Percentiles rank a stretch among this genome's conserved stretches.
Conservation (phyloP, 805 yeast species). For the Debaryomyces maramus region DNA sequence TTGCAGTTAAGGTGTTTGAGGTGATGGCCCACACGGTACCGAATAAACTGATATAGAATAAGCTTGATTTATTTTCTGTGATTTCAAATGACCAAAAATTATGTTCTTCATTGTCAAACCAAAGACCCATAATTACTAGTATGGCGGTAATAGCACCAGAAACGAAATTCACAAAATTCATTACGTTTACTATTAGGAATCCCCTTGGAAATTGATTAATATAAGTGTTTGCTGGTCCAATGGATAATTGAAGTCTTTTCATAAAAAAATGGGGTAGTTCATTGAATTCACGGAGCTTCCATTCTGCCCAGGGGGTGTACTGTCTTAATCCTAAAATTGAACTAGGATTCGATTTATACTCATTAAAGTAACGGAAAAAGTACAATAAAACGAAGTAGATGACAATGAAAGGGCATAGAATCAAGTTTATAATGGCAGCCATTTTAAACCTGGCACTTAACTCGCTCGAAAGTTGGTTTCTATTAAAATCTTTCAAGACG, state of each 20-base stretch:
- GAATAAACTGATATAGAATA: slow-evolving; percentile 84
- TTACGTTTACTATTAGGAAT: slow-evolving; percentile 34
- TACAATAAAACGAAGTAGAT: slow-evolving; percentile 78
- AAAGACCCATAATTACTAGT: slow-evolving; percentile 58
- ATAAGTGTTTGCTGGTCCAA: slow-evolving; percentile 77
- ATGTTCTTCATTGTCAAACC: slow-evolving; percentile 78
- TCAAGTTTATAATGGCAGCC: slow-evolving; percentile 82
- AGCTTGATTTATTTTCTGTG: slow-evolving; percentile 73
- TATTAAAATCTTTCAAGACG: slow-evolving; percentile 68
- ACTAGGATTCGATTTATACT: slow-evolving; percentile 85
- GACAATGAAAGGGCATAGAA: slow-evolving; percentile 84
- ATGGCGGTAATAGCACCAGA: slow-evolving; percentile 90
- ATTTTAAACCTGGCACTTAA: slow-evolving; percentile 76
- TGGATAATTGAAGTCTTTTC: slow-evolving; percentile 73
- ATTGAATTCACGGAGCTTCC: slow-evolving; percentile 93
- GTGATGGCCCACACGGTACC: slow-evolving; percentile 89
- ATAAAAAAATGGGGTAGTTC: slow-evolving; percentile 88
- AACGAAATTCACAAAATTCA: slow-evolving; percentile 53
- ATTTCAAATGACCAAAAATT: slow-evolving; percentile 87
- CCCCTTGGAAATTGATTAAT: slow-evolving; percentile 92
- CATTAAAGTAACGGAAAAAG: slow-evolving; percentile 90
- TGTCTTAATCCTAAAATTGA: slow-evolving; percentile 69
- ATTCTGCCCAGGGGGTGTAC: slow-evolving; percentile 90
- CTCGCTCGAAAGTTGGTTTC: slow-evolving; percentile 66
- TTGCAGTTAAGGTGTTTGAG: slow-evolving; percentile 53